A percentile compares a stretch with the other conserved stretches of the same genome.
These are phyloP conservation scores for Gypsophila paniculata DNA, from an alignment of 179 eudicot genomes.

Conservation along the genomic window DNA sequence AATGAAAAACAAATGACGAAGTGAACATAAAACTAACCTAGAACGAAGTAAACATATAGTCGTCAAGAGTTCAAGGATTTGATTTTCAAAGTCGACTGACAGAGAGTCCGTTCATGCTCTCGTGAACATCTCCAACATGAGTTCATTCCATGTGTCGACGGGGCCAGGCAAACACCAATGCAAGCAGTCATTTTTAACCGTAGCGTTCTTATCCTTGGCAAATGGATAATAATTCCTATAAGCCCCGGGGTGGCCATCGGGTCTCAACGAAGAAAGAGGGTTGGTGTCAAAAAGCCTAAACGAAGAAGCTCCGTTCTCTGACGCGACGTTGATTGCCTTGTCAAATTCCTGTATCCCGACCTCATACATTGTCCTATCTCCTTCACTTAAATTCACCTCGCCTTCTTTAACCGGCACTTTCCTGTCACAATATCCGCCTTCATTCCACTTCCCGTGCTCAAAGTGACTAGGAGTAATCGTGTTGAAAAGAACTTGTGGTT, in stretches of 20 bases:
- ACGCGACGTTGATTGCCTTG: conserved; percentile 21
- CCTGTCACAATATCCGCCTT: conserved; percentile 69
- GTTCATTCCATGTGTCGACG: conserved; percentile 72
- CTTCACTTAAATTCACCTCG: conserved; percentile 29
- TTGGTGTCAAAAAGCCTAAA: conserved; percentile 59
- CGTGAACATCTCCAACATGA: conserved; percentile 51
- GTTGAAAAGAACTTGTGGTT: conserved; percentile 41
- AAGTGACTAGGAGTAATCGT: conserved; percentile 76
- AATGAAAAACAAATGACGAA: too few relatives aligned
- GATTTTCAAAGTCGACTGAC: too few relatives aligned
- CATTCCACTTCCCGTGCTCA: conserved; percentile 76
- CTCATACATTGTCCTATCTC: conserved; percentile 41
- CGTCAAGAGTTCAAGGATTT: too few relatives aligned
- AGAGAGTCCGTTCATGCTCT: too few relatives aligned
- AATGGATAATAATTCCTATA: conserved; percentile 59
- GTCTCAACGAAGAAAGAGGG: conserved; percentile 54
- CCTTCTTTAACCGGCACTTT: conserved; percentile 50
- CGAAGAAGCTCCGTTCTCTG: conserved; percentile 20
- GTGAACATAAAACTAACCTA: too few relatives aligned
- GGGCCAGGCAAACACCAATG: conserved; percentile 99
- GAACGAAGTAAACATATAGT: too few relatives aligned
- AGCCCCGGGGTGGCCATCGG: conserved; percentile 85
- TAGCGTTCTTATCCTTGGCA: conserved; percentile 45
- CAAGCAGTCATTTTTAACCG: conserved; percentile 68
- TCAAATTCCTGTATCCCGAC: conserved; percentile 60